Conservation (phyloP, 2,329 filamentous ascomycete genomes). For the Hyphodiscus sp. region DNA sequence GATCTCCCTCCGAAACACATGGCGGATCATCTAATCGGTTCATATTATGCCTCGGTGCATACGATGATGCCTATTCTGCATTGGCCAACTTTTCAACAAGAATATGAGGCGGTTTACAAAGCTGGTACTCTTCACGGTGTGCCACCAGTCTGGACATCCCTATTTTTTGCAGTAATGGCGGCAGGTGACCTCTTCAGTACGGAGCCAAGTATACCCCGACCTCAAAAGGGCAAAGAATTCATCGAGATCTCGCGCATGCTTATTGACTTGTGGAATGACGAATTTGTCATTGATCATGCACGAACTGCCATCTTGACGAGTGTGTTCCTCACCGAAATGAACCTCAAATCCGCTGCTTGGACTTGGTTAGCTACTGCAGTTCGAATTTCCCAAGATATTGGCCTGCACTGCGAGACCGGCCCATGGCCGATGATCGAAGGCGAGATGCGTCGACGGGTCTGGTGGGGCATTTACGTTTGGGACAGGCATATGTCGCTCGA, state of each 20-base stretch:
- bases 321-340: constrained; percentile 78
- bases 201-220: constrained; percentile 47
- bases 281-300: constrained; percentile 68
- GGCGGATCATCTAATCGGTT: constrained; percentile 65
- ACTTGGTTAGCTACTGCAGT: constrained; percentile 78
- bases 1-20: constrained; percentile 63
- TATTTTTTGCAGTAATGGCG: constrained; percentile 79
- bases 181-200: constrained; percentile 70
- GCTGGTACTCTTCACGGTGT: constrained; percentile 52
- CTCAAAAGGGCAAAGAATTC: constrained; percentile 55
- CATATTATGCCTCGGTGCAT: constrained; percentile 74
- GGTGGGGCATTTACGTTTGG: constrained; percentile 91
- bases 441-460: constrained; percentile 81
- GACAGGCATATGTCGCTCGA: constrained; percentile 79
- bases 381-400: constrained; percentile 75
- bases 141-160: constrained; percentile 65
- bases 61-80: constrained; percentile 79
- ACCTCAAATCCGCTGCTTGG: constrained; percentile 79
- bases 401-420: constrained; percentile 69
- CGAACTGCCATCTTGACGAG: constrained; percentile 66
- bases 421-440: constrained; percentile 69
- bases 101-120: constrained; percentile 72
- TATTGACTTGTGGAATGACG: constrained; percentile 77
- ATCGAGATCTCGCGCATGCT: constrained; percentile 64
- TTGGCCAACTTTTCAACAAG: constrained; percentile 74